These are phyloP conservation scores for Tylopilus cervinicoccineus DNA, from an alignment of 768 basidiomycete genomes.

Conservation along the genomic window DNA sequence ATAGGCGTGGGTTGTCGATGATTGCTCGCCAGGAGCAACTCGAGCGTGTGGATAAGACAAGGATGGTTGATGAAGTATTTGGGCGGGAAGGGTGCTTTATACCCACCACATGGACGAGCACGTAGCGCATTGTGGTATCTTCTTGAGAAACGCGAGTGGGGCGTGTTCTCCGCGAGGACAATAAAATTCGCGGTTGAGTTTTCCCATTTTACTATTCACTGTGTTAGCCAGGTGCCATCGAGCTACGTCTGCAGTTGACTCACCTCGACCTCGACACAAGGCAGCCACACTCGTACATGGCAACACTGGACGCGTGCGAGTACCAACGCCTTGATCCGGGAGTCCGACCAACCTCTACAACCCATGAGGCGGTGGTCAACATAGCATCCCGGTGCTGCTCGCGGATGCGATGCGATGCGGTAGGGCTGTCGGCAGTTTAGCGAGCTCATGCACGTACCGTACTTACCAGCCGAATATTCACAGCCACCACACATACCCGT, in stretches of 20 bases:
- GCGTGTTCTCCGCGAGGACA: slow-evolving; percentile 31
- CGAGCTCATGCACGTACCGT: neutral
- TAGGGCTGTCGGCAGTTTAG: neutral
- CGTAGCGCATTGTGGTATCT: slow-evolving; percentile 10
- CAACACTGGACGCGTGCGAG: slow-evolving; percentile 14
- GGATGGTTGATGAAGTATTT: slow-evolving; percentile 31
- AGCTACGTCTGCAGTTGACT: slow-evolving; percentile 10
- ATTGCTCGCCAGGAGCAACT: slow-evolving; percentile 31
- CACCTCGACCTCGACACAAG: slow-evolving; percentile 12
- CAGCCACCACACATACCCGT: neutral
- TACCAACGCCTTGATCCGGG: slow-evolving; percentile 15
- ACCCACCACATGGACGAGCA: slow-evolving; percentile 12
- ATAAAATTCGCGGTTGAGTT: slow-evolving; percentile 12
- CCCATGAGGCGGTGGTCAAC: slow-evolving; percentile 6
- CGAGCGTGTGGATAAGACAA: slow-evolving; percentile 35
- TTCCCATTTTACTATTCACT: slow-evolving; percentile 9
- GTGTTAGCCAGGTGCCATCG: slow-evolving; percentile 6
- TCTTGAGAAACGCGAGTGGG: slow-evolving; percentile 23
- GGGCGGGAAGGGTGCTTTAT: slow-evolving; percentile 23
- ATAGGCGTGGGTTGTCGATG: slow-evolving; percentile 1
- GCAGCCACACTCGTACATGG: slow-evolving; percentile 7
- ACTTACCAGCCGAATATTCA: neutral
- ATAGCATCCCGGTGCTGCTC: neutral
- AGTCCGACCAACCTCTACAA: slow-evolving; percentile 8
- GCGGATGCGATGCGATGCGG: slow-evolving; percentile 1